Percentiles rank a stretch among this genome's conserved stretches.
These are phyloP conservation scores for Calonectria pseudoreteaudii DNA, from an alignment of 2,329 filamentous ascomycete genomes.

Conservation along the genomic window DNA sequence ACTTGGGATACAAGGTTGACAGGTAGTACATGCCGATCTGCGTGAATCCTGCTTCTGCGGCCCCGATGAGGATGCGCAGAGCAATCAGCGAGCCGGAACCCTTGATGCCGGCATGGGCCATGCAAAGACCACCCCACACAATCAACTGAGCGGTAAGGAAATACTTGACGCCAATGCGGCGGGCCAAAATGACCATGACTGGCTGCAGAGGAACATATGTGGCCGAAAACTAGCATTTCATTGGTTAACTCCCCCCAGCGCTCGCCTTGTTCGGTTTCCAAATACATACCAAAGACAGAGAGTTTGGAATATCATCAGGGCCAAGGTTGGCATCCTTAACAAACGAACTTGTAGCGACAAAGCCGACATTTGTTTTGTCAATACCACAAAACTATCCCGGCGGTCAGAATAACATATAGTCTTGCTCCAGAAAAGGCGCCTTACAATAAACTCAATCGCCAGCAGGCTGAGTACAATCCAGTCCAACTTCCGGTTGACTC, in stretches of 20 bases:
- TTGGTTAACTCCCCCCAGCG: neutral
- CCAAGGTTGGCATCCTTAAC: neutral
- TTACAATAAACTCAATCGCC: neutral
- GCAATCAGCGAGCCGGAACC: neutral
- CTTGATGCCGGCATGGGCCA: neutral
- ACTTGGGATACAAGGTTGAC: neutral
- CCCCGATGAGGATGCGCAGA: neutral
- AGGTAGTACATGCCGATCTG: conserved; percentile 3
- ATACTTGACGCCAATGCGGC: neutral
- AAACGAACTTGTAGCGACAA: neutral
- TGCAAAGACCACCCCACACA: neutral
- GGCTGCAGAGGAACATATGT: neutral
- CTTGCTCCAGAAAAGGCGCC: neutral
- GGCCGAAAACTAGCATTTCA: neutral
- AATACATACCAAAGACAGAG: neutral
- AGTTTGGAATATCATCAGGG: neutral
- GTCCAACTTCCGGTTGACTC: neutral
- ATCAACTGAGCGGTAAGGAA: neutral
- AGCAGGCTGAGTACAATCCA: neutral
- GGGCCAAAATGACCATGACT: neutral
- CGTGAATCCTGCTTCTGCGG: neutral
- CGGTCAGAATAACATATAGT: neutral
- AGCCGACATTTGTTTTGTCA: neutral
- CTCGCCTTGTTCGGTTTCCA: neutral
- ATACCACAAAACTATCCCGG: neutral